phyloP scores from a whole-genome alignment of 75 land plant species.

The Pseudotsuga menziesii region DNA sequence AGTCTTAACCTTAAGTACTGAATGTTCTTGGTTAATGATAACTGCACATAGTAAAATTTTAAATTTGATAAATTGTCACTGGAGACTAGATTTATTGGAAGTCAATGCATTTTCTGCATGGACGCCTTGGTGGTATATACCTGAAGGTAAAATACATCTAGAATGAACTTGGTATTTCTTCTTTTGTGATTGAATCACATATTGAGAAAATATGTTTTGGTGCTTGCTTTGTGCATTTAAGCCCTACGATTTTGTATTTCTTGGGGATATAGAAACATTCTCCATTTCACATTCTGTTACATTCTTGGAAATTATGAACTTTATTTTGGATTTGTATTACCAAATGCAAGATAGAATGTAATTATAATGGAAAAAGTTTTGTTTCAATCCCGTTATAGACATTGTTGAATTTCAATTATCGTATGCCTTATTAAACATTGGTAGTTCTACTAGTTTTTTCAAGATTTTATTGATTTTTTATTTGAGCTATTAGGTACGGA shows the following conservation, averaged over 20 bases:
- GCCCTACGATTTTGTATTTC: background rate
- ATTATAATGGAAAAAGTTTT: background rate
- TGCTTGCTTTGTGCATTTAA: background rate
- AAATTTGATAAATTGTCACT: background rate
- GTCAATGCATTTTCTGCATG: background rate
- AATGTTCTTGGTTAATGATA: background rate
- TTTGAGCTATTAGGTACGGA: background rate
- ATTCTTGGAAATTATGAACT: background rate
- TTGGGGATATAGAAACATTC: background rate
- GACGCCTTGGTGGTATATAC: background rate
- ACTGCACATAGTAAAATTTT: background rate
- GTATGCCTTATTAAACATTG: background rate
- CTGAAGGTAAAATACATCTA: background rate
- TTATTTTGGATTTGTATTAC: background rate
- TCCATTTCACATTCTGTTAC: background rate
- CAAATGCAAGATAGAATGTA: background rate
- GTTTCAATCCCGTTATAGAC: background rate
- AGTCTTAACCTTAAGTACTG: too few species aligned
- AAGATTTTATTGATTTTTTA: background rate
- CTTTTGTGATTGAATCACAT: background rate
- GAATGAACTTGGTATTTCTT: background rate
- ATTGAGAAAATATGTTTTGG: background rate
- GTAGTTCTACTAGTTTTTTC: background rate
- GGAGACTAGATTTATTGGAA: background rate
- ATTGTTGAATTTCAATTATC: background rate